Percentiles rank a stretch among this genome's conserved stretches.
phyloP scores from a whole-genome alignment of 345 rosid species.

The rapeseed (Brassica napus) region DNA sequence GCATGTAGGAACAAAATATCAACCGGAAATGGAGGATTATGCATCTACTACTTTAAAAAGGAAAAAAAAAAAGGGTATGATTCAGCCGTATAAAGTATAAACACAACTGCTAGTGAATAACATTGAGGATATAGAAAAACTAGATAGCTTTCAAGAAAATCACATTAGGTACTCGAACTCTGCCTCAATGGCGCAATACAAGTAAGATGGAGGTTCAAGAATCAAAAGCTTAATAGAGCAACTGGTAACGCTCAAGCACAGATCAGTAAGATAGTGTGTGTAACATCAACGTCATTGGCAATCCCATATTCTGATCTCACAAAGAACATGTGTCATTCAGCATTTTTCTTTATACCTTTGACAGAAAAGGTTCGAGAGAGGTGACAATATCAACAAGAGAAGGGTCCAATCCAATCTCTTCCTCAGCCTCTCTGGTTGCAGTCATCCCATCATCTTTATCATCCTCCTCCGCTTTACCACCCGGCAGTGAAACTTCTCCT shows the following conservation, averaged over 20 bases:
- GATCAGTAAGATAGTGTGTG: neutral
- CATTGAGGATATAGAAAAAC: neutral
- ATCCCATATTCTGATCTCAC: neutral
- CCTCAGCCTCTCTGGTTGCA: constrained; percentile 72
- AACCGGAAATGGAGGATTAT: neutral
- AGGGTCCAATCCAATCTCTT: constrained; percentile 76
- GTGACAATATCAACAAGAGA: constrained; percentile 62
- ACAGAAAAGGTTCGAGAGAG: constrained; percentile 80
- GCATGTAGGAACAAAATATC: neutral
- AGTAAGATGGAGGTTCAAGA: neutral
- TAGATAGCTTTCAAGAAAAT: neutral
- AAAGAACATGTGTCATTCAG: neutral
- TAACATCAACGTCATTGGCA: neutral
- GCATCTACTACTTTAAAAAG: neutral
- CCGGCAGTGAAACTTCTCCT: constrained; percentile 87
- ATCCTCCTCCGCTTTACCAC: constrained; percentile 71
- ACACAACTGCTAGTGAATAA: neutral
- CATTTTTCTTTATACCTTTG: constrained; percentile 58
- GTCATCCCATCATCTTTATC: constrained; percentile 69
- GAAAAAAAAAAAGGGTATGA: neutral
- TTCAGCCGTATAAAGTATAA: neutral
- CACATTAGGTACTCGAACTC: constrained; percentile 5
- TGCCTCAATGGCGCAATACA: neutral
- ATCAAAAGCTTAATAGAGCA: neutral
- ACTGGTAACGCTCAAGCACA: neutral